These are phyloP conservation scores for Candida vaughaniae DNA, from an alignment of 805 yeast species.

Conservation along the genomic window DNA sequence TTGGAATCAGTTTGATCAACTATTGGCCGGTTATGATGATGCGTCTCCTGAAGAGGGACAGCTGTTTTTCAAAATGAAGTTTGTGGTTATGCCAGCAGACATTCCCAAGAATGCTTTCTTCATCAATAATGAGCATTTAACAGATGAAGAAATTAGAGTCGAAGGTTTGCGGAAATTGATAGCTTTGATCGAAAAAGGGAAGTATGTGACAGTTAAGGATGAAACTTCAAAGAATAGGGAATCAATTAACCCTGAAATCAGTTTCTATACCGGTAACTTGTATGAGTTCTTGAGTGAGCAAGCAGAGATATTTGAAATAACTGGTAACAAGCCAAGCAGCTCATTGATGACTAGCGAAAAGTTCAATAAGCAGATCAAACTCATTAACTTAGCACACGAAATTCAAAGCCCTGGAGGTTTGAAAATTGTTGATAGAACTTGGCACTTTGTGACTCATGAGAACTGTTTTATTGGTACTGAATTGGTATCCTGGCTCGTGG, in stretches of 20 bases:
- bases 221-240: slow-evolving; percentile 26
- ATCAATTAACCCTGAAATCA: slow-evolving; percentile 68
- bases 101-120: slow-evolving; percentile 54
- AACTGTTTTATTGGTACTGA: slow-evolving; percentile 85
- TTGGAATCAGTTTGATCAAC: slow-evolving; percentile 92
- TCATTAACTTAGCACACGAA: slow-evolving; percentile 57
- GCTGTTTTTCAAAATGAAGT: slow-evolving; percentile 66
- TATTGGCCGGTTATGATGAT: slow-evolving; percentile 88
- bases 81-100: slow-evolving; percentile 81
- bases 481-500: slow-evolving; percentile 80
- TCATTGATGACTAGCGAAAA: slow-evolving; percentile 33
- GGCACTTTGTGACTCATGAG: slow-evolving; percentile 84
- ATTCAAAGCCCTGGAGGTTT: slow-evolving; percentile 68
- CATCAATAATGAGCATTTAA: slow-evolving; percentile 58
- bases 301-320: slow-evolving; percentile 41
- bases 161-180: slow-evolving; percentile 81
- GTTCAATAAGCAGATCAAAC: slow-evolving; percentile 49
- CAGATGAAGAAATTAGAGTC: slow-evolving; percentile 84
- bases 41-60: slow-evolving; percentile 54
- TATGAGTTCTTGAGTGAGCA: slow-evolving; percentile 57
- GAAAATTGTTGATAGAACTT: slow-evolving; percentile 70
- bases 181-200: slow-evolving; percentile 58
- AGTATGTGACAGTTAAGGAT: slow-evolving; percentile 40
- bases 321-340: slow-evolving; percentile 31
- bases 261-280: slow-evolving; percentile 84